phyloP scores from a whole-genome alignment of 2,329 filamentous ascomycete species.

The Colletotrichum liaoningense region DNA sequence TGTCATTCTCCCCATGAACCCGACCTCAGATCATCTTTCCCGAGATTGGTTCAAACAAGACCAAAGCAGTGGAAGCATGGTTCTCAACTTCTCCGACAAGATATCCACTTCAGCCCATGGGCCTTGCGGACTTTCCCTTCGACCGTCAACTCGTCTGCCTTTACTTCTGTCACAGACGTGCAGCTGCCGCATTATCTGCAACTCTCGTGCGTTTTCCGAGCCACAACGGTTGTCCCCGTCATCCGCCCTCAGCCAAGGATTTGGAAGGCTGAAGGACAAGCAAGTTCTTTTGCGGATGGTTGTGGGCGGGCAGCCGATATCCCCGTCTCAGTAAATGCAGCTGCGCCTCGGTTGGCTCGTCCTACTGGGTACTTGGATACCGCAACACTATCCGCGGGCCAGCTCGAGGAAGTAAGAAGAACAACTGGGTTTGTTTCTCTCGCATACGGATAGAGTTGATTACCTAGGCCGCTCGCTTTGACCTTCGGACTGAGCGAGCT shows the following conservation, averaged over 20 bases:
- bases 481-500: constrained; percentile 1
- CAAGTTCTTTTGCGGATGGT: background rate
- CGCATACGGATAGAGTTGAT: background rate
- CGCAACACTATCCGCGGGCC: background rate
- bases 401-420: too few relatives aligned
- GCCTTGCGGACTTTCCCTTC: background rate
- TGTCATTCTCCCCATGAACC: background rate
- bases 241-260: background rate
- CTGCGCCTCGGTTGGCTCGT: constrained; percentile 3
- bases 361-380: background rate
- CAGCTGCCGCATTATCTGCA: background rate
- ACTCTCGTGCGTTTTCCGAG: background rate
- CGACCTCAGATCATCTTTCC: background rate
- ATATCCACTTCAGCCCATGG: background rate
- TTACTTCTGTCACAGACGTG: background rate
- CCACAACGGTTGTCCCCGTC: background rate
- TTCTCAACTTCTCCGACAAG: too few relatives aligned
- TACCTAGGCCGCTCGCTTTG: background rate
- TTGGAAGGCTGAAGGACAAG: background rate
- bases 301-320: background rate
- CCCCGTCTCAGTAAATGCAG: constrained; percentile 1
- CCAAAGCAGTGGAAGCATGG: too few relatives aligned
- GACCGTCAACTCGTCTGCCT: background rate
- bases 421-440: background rate
- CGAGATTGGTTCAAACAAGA: background rate